A percentile compares a stretch with the other conserved stretches of the same genome.
phyloP scores from a whole-genome alignment of 2,329 filamentous ascomycete species.

The Dactylellina cionopaga region DNA sequence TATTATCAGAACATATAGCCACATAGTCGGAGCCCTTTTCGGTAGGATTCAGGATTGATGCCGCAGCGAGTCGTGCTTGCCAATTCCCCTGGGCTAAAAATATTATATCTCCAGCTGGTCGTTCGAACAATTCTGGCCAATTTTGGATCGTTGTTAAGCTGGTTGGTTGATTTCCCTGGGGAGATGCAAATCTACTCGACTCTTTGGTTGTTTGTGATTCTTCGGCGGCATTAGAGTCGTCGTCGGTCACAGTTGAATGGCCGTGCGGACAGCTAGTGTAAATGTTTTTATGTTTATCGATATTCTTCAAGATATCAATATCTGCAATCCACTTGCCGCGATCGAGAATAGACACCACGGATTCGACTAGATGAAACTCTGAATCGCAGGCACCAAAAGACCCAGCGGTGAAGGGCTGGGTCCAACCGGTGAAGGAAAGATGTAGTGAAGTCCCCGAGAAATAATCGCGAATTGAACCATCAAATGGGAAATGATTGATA shows the following conservation, averaged over 20 bases:
- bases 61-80: conserved; percentile 9
- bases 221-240: no score
- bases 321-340: conserved; percentile 32
- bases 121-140: conserved; percentile 9
- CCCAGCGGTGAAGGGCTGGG: conserved; percentile 1
- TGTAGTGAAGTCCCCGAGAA: conserved; percentile 23
- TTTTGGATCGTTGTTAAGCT: neutral
- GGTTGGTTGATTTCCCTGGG: no score
- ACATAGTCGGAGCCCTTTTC: neutral
- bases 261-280: neutral
- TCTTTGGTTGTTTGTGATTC: no score
- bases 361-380: conserved; percentile 7
- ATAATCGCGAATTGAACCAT: neutral
- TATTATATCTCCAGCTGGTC: neutral
- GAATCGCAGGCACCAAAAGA: conserved; percentile 11
- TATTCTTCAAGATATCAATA: conserved; percentile 8
- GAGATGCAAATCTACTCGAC: no score
- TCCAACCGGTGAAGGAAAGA: conserved; percentile 20
- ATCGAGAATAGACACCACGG: conserved; percentile 18
- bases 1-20: neutral
- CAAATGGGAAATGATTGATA: conserved; percentile 26
- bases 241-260: no score
- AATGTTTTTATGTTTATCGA: neutral
- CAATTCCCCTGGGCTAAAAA: conserved; percentile 3
- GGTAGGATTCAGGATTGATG: neutral